Evolutionary conservation across 345 rosid species (phyloP).

Genomic region (Tarenaya hassleriana): DNA sequence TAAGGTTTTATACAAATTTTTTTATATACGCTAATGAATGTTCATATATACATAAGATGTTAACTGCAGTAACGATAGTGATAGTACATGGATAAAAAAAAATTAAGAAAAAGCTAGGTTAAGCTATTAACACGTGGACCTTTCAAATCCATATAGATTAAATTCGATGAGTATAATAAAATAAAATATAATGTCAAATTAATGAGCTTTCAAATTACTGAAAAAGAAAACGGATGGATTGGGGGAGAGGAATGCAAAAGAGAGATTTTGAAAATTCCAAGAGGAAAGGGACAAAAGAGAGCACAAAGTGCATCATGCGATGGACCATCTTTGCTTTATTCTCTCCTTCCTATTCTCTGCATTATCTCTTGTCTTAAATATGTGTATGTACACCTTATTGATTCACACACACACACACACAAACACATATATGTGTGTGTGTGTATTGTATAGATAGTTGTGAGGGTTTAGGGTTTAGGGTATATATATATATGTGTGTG

Average conservation of each 20-base stretch:
- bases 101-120: too few relatives aligned
- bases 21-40: too few relatives aligned
- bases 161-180: not conserved
- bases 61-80: too few relatives aligned
- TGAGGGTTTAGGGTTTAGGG: too few relatives aligned
- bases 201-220: conserved; percentile 5
- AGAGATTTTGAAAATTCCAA: conserved; percentile 67
- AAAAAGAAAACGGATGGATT: conserved; percentile 13
- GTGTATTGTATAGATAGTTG: conserved; percentile 13
- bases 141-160: too few relatives aligned
- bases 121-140: too few relatives aligned
- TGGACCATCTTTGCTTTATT: conserved; percentile 41
- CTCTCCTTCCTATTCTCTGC: conserved; percentile 28
- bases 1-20: too few relatives aligned
- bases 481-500: not conserved
- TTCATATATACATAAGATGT: too few relatives aligned
- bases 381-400: too few relatives aligned
- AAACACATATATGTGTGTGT: not conserved
- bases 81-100: too few relatives aligned
- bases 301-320: conserved; percentile 56
- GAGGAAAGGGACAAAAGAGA: conserved; percentile 56
- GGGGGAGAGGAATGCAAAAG: too few relatives aligned
- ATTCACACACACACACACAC: not conserved
- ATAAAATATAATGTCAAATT: conserved; percentile 11
- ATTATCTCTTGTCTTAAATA: conserved; percentile 8